Base-by-base conservation (phyloP, 2,329 filamentous ascomycete species). In the Neofusicoccum parvum region DNA sequence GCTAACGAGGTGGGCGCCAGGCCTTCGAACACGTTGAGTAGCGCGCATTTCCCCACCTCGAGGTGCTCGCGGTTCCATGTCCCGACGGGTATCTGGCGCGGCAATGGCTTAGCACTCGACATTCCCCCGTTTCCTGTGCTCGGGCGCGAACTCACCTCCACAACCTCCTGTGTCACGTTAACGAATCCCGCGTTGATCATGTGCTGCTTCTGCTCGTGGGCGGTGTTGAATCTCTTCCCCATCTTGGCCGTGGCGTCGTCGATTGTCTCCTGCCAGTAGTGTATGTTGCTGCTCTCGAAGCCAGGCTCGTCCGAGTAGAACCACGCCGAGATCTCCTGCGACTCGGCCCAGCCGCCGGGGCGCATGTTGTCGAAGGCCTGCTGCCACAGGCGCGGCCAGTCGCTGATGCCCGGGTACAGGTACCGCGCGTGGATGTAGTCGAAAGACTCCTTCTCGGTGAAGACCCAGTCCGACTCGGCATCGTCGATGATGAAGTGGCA, bases 401-500 rank as follows among this genome's bases (percentile, higher is more conserved):
- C 37, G 32, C 46, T 17, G 27, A 65, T 60, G 36, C 46, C 54
- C 15, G 46, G 56, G 37, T 65, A 62, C 45, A 50, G 43, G 27
- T 65, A 48, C 10, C 64, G 64, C 53, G 36, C 48, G 67, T 84
- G 80, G 50, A 83, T 78, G 66, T 81, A 81, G 70, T 83, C 81
- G 67, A 78, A 78, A 17, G 50, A 36, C 43, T 65, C 45, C n/a
- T 41, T 58, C 11, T 46, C 46, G 17, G 45, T 46, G 11, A 65
- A 65, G 0, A 79, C 80, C 82, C 81, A 83, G 34, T 76, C 75
- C 5, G 75, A 69, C 1, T 76, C 76, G 15, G 79, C 73, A 54
- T 83, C 81, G 71, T 83, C 82, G 62, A 84, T 78, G 64, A 82
- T 78, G 69, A 83, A 83, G 23, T 73, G 70, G 68, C 77, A 78